Evolutionary conservation across 805 yeast species (phyloP).

Genomic region (Yarrowia divulgata): DNA sequence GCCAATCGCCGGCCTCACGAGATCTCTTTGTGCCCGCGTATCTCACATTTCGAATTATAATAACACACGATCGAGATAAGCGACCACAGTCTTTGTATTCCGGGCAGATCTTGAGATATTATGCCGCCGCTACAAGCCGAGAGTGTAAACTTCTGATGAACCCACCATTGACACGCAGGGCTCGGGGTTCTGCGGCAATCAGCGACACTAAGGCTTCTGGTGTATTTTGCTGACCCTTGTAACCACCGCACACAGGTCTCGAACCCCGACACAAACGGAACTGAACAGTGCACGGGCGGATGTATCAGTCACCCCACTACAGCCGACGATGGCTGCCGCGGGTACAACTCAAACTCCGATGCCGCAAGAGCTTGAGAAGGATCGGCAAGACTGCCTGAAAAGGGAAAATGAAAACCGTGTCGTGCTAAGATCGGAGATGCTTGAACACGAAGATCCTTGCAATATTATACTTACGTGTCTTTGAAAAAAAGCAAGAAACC

Average conservation of each 20-base stretch:
- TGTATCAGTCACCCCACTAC: too few species aligned
- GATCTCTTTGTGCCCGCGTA: background rate
- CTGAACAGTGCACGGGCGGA: too few species aligned
- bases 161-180: background rate
- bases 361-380: background rate
- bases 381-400: constrained; percentile 6
- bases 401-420: constrained; percentile 13
- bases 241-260: too few species aligned
- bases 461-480: background rate
- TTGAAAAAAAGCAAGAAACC: background rate
- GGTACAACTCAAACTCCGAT: constrained; percentile 8
- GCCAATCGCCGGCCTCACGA: too few species aligned
- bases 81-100: too few species aligned
- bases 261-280: too few species aligned
- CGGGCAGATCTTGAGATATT: background rate
- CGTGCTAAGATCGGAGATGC: background rate
- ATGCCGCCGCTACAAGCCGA: background rate
- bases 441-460: constrained; percentile 3
- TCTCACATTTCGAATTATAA: background rate
- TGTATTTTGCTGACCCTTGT: too few species aligned
- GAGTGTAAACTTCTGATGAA: background rate
- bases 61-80: background rate
- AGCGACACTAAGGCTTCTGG: too few species aligned
- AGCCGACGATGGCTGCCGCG: background rate
- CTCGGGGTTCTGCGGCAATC: background rate